Base-by-base conservation (phyloP, 2,329 filamentous ascomycete genomes). In the Magnaporthales sp. region DNA sequence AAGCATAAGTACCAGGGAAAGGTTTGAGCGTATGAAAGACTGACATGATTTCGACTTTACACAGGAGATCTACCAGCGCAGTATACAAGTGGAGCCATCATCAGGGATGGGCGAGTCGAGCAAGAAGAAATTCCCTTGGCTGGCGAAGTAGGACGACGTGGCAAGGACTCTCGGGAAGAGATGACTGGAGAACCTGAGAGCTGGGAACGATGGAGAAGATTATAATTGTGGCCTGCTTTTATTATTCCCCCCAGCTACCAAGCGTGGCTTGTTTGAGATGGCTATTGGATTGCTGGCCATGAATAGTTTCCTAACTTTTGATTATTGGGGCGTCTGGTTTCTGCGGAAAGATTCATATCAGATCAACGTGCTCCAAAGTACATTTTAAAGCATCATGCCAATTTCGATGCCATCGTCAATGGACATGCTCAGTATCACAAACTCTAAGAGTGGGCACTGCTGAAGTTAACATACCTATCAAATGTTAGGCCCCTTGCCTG, bases 91-190 rank as follows among this genome's bases (percentile, higher is more conserved):
- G 22, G 87, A 89, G 74, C 85, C 81, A 63, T 77, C 74, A 4
- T 77, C 80, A 15, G 80, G 80, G 6, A 70, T 77, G 5, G 72
- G 77, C 19, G 86, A 88, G 62, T 75, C 80, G 29, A 75, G 77
- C 66, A 89, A 84, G 79, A 89, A 88, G 79, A 89, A 88, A 74
- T 89, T 89, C 71, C 84, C 85, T 11, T 89, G 87, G 87, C 85
- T 89, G 75, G 54, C 54, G 11, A 58, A 58, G 8, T 58, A 58
- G 54, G n/a, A 9, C n/a, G 54, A 26, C 7, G n/a, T 58, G 24
- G 22, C 54, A 58, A 58, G 54, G 24, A 46, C 38, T 19, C 38
- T 46, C 8, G 24, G 54, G 54, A 24, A 11, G 54, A n/a, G 10
- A 11, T 58, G n/a, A 24, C 54, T 58, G 54, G 54, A 26, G 8